A percentile compares a stretch with the other conserved stretches of the same genome.
phyloP scores from a whole-genome alignment of 768 basidiomycete species.

The Cyclocybe cylindracea region DNA sequence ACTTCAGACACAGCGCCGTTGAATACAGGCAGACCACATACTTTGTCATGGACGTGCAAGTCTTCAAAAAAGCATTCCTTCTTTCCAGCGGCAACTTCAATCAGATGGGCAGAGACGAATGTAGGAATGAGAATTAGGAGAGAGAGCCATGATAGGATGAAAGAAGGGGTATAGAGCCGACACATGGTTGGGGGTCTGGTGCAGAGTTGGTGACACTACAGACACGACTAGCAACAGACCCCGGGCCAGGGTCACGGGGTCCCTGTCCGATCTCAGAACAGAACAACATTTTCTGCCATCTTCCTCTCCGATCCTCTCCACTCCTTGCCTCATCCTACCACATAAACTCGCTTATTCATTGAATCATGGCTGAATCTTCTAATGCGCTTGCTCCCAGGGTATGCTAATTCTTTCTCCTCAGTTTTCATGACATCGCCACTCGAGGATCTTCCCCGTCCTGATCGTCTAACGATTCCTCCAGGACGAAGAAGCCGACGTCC shows the following conservation, averaged over 20 bases:
- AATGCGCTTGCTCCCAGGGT: constrained; percentile 77
- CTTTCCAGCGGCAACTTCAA: constrained; percentile 73
- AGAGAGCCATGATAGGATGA: constrained; percentile 38
- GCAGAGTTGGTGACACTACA: not conserved
- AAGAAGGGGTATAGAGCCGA: constrained; percentile 35
- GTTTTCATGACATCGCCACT: constrained; percentile 13
- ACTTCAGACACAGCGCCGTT: constrained; percentile 2
- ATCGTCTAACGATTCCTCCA: constrained; percentile 27
- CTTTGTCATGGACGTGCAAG: constrained; percentile 89
- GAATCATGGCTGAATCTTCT: constrained; percentile 55
- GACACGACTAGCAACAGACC: constrained; percentile 17
- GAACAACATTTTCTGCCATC: constrained; percentile 20
- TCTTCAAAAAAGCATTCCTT: constrained; percentile 98
- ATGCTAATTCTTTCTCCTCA: constrained; percentile 36
- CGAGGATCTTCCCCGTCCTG: constrained; percentile 9
- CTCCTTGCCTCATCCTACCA: constrained; percentile 26
- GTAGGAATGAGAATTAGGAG: constrained; percentile 42
- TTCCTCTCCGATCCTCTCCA: constrained; percentile 22
- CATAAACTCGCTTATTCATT: constrained; percentile 12
- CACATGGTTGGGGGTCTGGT: constrained; percentile 19
- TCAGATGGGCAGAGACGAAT: constrained; percentile 62
- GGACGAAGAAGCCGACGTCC: constrained; percentile 84
- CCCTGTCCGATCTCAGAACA: constrained; percentile 8
- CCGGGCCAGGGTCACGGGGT: constrained; percentile 21
- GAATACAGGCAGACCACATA: constrained; percentile 24